These are phyloP conservation scores for Cordyceps tenuipes DNA, from an alignment of 2,329 filamentous ascomycete genomes.

Conservation along the genomic window DNA sequence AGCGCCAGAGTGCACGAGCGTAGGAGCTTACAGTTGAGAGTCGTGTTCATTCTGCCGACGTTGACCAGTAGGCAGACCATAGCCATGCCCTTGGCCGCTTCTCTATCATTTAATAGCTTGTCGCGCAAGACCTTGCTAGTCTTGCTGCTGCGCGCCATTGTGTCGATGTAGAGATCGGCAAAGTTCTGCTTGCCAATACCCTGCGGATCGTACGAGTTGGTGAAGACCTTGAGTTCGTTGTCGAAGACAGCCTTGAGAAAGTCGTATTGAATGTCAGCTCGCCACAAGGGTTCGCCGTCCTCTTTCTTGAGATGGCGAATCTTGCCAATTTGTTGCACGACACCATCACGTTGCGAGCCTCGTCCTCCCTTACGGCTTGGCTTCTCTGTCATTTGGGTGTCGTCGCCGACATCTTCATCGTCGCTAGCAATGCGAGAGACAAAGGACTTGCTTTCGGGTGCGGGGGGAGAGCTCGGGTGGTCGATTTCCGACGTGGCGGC, in stretches of 20 bases:
- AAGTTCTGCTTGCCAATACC: constrained; percentile 63
- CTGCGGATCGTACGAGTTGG: constrained; percentile 71
- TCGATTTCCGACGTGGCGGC: constrained; percentile 38
- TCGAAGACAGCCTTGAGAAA: constrained; percentile 76
- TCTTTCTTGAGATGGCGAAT: constrained; percentile 82
- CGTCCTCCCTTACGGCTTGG: constrained; percentile 27
- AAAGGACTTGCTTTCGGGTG: constrained; percentile 37
- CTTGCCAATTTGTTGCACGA: constrained; percentile 48
- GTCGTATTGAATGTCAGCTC: constrained; percentile 81
- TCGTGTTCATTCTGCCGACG: constrained; percentile 97
- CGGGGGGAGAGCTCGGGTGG: constrained; percentile 36
- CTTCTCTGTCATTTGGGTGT: constrained; percentile 36
- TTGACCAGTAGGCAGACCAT: constrained; percentile 99
- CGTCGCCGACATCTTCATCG: constrained; percentile 35
- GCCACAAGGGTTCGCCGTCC: constrained; percentile 79
- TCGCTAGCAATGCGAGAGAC: constrained; percentile 36
- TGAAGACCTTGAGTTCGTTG: constrained; percentile 68
- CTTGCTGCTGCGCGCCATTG: constrained; percentile 97
- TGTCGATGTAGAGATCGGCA: constrained; percentile 94
- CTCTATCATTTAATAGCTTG: constrained; percentile 85
- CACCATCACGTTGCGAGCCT: constrained; percentile 26
- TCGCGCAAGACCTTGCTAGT: constrained; percentile 97
- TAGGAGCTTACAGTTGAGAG: constrained; percentile 71
- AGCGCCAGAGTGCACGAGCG: not conserved
- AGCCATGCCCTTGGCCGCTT: constrained; percentile 93